Base-by-base conservation (phyloP, 1,139 yeast species). In the Sugiyamaella paludigena region DNA sequence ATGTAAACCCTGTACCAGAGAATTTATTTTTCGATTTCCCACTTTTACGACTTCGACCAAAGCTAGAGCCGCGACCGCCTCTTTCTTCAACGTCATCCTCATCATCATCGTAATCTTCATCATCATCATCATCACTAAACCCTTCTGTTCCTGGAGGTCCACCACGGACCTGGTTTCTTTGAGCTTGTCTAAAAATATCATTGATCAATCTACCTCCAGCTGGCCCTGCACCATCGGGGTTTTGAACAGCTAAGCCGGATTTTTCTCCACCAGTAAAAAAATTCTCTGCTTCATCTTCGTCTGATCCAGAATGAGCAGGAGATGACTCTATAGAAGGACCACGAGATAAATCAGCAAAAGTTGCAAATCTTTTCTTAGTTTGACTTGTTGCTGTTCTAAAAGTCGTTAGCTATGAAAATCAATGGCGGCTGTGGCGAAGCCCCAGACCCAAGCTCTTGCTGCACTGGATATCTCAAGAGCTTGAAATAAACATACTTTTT, bases 261-360 rank as follows among this genome's bases (percentile, higher is more conserved):
- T 91, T 91, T 65, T 91, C 96, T 48, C 96, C 98, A 19, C 96
- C 96, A 2, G 98, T 92, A 60, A 92, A 95, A 66, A 87, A 80
- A 57, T 88, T 83, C 57, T 83, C 80, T 13, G 83, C 79, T 45
- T 82, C 81, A 47, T 83, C 87, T 7, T 78, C 83, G 24, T 76
- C 80, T 35, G 76, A 82, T 27, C 72, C 76, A 13, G 56, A 43
- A 41, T 52, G 53, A 32, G 49, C 42, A 36, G 56, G 57, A 31
- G 64, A 52, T 27, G 53, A 43, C 12, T 49, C 52, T 33, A 42
- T 50, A 50, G 53, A 40, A 29, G 48, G 44, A 46, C 41, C 62
- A 60, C 48, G 58, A 63, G 75, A 73, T 62, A 84, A 71, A 82
- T 74, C 73, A 61, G 75, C 58, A 67, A 75, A 47, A 52, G 74